Evolutionary conservation across 2,329 filamentous ascomycete species (phyloP).

Genomic region (Madurella mycetomatis): DNA sequence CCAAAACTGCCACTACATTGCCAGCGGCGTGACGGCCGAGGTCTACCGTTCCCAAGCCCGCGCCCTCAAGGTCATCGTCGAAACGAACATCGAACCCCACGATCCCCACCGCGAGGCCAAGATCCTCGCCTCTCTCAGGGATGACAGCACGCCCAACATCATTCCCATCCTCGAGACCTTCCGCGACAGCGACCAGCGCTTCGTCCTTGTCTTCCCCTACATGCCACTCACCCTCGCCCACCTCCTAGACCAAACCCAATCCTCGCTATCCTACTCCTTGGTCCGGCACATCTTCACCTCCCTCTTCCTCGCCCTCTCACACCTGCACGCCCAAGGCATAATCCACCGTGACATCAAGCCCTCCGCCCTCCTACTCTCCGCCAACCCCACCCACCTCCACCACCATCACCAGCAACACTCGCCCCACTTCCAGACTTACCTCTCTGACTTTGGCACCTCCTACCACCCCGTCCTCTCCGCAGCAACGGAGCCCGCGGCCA

Average conservation of each 20-base stretch:
- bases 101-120: conserved; percentile 74
- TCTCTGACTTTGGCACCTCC: conserved; percentile 90
- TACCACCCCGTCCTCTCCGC: conserved; percentile 65
- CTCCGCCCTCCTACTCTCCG: conserved; percentile 71
- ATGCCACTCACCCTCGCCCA: conserved; percentile 67
- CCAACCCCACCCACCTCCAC: conserved; percentile 23
- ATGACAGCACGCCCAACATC: conserved; percentile 13
- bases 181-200: conserved; percentile 62
- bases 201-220: conserved; percentile 83
- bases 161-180: conserved; percentile 72
- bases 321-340: conserved; percentile 70
- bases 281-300: conserved; percentile 53
- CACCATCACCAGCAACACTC: conserved; percentile 52
- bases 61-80: conserved; percentile 82
- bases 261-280: conserved; percentile 31
- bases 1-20: conserved; percentile 49
- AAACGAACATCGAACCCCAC: conserved; percentile 74
- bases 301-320: conserved; percentile 64
- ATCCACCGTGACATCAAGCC: conserved; percentile 95
- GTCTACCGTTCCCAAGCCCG: conserved; percentile 65
- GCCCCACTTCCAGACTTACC: conserved; percentile 43
- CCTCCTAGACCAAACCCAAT: conserved; percentile 53
- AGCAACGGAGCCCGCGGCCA: conserved; percentile 51
- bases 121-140: conserved; percentile 65
- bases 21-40: conserved; percentile 71